A percentile compares a stretch with the other conserved stretches of the same genome.
These are phyloP conservation scores for Tieghemostelium lacteum DNA, from an alignment of 78 protist genomes.

Conservation along the genomic window DNA sequence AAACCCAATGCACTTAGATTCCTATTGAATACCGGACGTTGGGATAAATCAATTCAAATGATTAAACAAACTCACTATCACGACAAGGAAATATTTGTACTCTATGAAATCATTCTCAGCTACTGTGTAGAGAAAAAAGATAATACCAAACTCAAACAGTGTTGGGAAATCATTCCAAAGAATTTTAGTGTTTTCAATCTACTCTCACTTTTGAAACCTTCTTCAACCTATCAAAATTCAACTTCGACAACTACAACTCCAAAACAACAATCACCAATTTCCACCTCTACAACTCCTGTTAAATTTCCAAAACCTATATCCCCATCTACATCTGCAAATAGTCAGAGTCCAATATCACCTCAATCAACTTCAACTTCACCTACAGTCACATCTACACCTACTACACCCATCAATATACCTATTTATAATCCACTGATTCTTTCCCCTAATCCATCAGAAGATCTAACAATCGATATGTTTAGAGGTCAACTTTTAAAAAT, in stretches of 20 bases:
- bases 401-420: neutral
- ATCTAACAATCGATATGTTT: constrained; percentile 70
- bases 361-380: neutral
- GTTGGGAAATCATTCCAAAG: constrained; percentile 70
- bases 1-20: constrained; percentile 64
- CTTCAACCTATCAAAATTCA: too few relatives aligned
- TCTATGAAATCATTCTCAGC: constrained; percentile 50
- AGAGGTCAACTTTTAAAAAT: constrained; percentile 60
- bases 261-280: neutral
- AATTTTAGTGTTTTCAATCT: constrained; percentile 54
- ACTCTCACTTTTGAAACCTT: constrained; percentile 27
- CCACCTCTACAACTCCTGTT: neutral
- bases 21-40: constrained; percentile 10
- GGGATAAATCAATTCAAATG: constrained; percentile 57
- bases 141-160: constrained; percentile 51
- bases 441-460: constrained; percentile 5
- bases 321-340: too few relatives aligned
- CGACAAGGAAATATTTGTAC: constrained; percentile 36
- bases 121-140: constrained; percentile 67
- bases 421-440: constrained; percentile 14
- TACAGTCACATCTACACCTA: neutral
- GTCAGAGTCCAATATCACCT: neutral
- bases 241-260: neutral
- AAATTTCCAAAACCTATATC: neutral
- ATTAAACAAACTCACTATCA: constrained; percentile 15